A percentile compares a stretch with the other conserved stretches of the same genome.
These are phyloP conservation scores for Sordaria brevicollis DNA, from an alignment of 495 filamentous ascomycete genomes.

Conservation along the genomic window DNA sequence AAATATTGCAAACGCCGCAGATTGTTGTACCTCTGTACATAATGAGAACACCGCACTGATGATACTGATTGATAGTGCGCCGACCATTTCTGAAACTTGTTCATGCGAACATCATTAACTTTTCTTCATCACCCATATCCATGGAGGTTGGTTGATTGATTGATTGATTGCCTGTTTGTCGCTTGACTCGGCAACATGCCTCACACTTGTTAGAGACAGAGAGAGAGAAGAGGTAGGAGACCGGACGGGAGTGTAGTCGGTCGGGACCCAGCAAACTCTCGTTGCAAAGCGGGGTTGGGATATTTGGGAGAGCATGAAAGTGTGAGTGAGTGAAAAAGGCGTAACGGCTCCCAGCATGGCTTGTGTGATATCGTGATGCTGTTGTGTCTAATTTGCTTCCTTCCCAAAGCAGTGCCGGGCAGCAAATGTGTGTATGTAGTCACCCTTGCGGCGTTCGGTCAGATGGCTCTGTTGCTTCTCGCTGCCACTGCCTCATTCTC, in stretches of 20 bases:
- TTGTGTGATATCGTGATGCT: slow-evolving; percentile 12
- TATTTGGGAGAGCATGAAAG: not conserved
- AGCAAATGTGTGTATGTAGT: not conserved
- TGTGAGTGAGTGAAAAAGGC: not conserved
- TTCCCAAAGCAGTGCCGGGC: not conserved
- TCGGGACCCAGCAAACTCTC: not conserved
- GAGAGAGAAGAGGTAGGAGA: not conserved
- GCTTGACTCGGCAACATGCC: not conserved
- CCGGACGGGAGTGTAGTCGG: not conserved
- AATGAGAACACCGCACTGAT: not conserved
- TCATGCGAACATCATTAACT: not conserved
- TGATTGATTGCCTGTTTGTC: not conserved
- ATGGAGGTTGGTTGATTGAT: not conserved
- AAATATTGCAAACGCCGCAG: not conserved
- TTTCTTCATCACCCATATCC: not conserved
- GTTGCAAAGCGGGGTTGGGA: not conserved
- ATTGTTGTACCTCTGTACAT: not conserved
- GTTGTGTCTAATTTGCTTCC: slow-evolving; percentile 5
- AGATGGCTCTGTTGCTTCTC: slow-evolving; percentile 3
- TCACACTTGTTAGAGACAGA: not conserved
- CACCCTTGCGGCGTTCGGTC: not conserved
- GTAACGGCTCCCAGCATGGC: slow-evolving; percentile 10
- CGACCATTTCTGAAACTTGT: not conserved
- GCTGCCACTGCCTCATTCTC: not conserved
- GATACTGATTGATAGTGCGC: not conserved